These are phyloP conservation scores for Fusarium falciforme DNA, from an alignment of 2,329 filamentous ascomycete genomes.

Conservation along the genomic window DNA sequence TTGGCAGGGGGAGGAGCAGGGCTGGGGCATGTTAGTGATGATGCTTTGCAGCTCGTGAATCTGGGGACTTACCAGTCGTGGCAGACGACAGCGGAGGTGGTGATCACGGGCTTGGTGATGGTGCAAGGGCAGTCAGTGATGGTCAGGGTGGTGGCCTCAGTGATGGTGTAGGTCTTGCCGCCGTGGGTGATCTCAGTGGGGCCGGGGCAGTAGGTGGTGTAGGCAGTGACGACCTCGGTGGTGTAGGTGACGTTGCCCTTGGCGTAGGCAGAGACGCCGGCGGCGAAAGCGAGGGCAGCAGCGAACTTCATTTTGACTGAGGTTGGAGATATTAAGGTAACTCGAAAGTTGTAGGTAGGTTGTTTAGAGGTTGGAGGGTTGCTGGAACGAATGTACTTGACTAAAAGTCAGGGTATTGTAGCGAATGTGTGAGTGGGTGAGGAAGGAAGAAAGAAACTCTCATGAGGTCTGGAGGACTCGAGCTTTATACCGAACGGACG, in stretches of 20 bases:
- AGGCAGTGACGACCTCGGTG: conserved; percentile 74
- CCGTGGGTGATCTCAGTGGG: conserved; percentile 73
- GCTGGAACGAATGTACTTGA: conserved; percentile 46
- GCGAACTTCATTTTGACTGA: conserved; percentile 75
- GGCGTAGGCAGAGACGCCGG: conserved; percentile 60
- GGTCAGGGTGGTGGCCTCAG: conserved; percentile 75
- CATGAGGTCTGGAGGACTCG: conserved; percentile 53
- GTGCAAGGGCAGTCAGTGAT: conserved; percentile 80
- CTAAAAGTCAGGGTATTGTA: conserved; percentile 43
- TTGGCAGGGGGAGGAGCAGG: conserved; percentile 45
- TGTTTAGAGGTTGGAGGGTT: conserved; percentile 30
- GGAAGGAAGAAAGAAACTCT: conserved; percentile 53
- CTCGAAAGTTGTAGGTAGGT: conserved; percentile 44
- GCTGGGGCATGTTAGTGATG: conserved; percentile 32
- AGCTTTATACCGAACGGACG: conserved; percentile 60
- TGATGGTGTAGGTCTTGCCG: conserved; percentile 76
- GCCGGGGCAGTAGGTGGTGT: conserved; percentile 79
- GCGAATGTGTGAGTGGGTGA: conserved; percentile 54
- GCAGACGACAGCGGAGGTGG: conserved; percentile 65
- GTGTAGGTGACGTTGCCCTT: conserved; percentile 63
- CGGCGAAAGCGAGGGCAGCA: conserved; percentile 63
- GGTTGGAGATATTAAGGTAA: conserved; percentile 52
- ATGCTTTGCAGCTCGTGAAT: conserved; percentile 9
- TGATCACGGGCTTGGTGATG: conserved; percentile 68
- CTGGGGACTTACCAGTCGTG: conserved; percentile 60